Evolutionary conservation across 1,284 basidiomycete genomes (phyloP), one percentile per base, ranked within the genome.

Genomic region (Erythrobasidium hasegawianum): DNA sequence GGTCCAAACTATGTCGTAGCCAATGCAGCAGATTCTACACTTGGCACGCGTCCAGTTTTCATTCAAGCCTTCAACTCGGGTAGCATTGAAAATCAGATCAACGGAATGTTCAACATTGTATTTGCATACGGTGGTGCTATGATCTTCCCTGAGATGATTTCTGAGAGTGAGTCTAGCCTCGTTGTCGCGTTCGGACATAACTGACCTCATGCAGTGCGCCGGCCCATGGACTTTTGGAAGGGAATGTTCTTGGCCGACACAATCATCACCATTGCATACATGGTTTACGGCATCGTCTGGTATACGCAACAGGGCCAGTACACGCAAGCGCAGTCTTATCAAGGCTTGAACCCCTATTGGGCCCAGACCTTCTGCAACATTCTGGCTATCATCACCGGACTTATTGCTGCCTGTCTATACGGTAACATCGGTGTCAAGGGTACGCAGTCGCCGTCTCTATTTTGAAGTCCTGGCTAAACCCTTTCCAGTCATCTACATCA

Each of bases 261-360:
- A 2, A 74, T 87, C 40, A 86, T 86, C 71, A 80, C 80, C 70
- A 57, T 76, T 13, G 80, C 82, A 2, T 87, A 87, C 74, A 77
- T 86, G 68, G 73, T 85, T 45, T 86, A 82, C 71, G 85, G 85
- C 13, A 59, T 80, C 18, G 81, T 78, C 70, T 77, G 78, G 41
- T 80, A 85, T 77, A 76, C 80, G 0, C 83, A 0, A 74, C 86
- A 86, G 76, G 85, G 86, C 3, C 86, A 83, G 68, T 83, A 81
- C 72, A 81, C 81, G 0, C 55, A 70, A 20, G 38, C 64, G 1
- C 58, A 65, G 9, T 59, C 67, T 2, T 86, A 80, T 75, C 84
- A 85, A 70, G 86, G 86, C 26, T 80, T 86, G 24, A 60, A 39
- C 27, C 68, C 71, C 33, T 72, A 74, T 68, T 40, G 57, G 8